Base-by-base conservation (phyloP, 306 rosid species). In the Acacia crassicarpa region DNA sequence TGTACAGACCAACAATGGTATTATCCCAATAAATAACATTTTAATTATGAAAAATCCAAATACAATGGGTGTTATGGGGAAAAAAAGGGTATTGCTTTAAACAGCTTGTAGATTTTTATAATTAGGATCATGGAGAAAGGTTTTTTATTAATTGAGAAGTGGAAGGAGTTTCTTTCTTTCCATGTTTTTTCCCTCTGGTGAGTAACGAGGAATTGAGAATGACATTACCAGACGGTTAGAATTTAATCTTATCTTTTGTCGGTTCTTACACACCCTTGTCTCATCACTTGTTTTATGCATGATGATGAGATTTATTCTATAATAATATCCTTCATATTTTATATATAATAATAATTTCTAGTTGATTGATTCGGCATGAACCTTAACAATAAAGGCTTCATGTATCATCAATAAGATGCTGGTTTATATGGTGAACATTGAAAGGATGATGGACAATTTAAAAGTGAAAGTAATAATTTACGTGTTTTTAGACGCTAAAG, bases 191-290 rank as follows among this genome's bases (percentile, higher is more conserved):
- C 8, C 2, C 8, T 3, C 35, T 79, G 77, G 80, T 44, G 84
- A 25, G 25, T 74, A 68, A 67, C 83, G 69, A 78, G 78, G 84
- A 38, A 45, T 61, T 38, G 48, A 69, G 35, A 22, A 20, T 33
- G 25, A 53, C 22, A 32, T 43, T 35, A 11, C 48, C 67, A 59
- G 67, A 11, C 46, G 23, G 30, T 56, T 63, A 65, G 9, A 67
- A 67, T n/a, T 38, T 67, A 35, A 67, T 38, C 27, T 19, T 35
- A 67, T 67, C 48, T 19, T 67, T 38, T 38, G 6, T 25, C 19
- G 9, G 12, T 16, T 30, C 30, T 63, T 17, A 17, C 58, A 17
- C n/a, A 51, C 45, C 45, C 45, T 33, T 66, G 44, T 66, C 45
- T 17, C 12, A 32, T 53, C 71, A 3, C 45, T 66, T 66, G 46